Evolutionary conservation across 2,329 filamentous ascomycete genomes (phyloP).

Genomic region (Parastagonospora avenae): DNA sequence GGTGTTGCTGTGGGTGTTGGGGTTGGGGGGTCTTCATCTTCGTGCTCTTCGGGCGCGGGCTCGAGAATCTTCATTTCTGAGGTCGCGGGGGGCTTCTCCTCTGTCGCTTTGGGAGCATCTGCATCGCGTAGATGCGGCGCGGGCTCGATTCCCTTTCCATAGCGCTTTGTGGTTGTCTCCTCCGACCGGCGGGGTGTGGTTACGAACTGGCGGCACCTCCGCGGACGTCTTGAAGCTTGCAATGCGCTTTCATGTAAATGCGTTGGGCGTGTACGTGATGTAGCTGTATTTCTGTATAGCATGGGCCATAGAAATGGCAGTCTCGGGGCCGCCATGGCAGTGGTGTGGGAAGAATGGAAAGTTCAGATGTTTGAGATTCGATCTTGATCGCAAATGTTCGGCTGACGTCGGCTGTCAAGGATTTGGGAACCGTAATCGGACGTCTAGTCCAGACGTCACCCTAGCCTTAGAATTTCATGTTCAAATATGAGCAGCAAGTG

Average conservation of each 20-base stretch:
- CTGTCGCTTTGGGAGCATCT: constrained; percentile 3
- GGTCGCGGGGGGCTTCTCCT: constrained; percentile 2
- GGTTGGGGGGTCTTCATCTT: constrained; percentile 29
- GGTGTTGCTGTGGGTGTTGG: constrained; percentile 21
- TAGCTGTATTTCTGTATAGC: constrained; percentile 44
- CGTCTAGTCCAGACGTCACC: constrained; percentile 7
- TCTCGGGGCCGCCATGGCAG: constrained; percentile 50
- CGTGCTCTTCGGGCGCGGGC: constrained; percentile 25
- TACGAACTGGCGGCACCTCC: constrained; percentile 30
- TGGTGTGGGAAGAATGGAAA: constrained; percentile 1
- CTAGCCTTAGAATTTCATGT: not conserved
- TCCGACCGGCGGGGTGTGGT: constrained; percentile 34
- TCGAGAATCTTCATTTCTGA: constrained; percentile 11
- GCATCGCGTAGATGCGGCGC: constrained; percentile 43
- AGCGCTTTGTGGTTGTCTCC: constrained; percentile 48
- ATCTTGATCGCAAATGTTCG: constrained; percentile 2
- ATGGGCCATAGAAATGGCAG: constrained; percentile 56
- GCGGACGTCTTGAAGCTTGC: constrained; percentile 14
- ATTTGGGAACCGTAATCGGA: constrained; percentile 17
- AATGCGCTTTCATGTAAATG: constrained; percentile 9
- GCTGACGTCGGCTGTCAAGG: constrained; percentile 16
- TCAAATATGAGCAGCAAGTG: not conserved
- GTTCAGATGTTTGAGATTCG: constrained; percentile 1
- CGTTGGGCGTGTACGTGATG: constrained; percentile 23
- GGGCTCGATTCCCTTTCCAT: constrained; percentile 56